Percentiles rank a stretch among this genome's conserved stretches.
phyloP scores from a whole-genome alignment of 768 basidiomycete species.

The Lentinula aciculospora region DNA sequence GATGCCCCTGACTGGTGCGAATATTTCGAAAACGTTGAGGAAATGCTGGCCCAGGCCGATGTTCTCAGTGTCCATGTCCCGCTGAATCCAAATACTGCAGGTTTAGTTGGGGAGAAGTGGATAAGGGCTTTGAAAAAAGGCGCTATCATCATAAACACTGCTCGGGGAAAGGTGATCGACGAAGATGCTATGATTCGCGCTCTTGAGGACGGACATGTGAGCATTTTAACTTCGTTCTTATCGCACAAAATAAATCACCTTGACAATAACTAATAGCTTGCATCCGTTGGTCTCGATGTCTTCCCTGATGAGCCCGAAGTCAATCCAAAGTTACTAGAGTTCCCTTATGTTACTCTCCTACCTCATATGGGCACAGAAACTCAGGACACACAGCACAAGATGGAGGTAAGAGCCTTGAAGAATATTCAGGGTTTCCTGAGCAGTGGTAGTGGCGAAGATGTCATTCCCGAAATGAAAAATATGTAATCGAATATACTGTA shows the following conservation, averaged over 20 bases:
- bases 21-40: conserved; percentile 60
- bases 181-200: conserved; percentile 84
- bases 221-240: conserved; percentile 23
- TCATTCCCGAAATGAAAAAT: conserved; percentile 51
- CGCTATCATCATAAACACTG: conserved; percentile 79
- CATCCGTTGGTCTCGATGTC: conserved; percentile 80
- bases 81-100: conserved; percentile 65
- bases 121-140: conserved; percentile 76
- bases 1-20: conserved; percentile 68
- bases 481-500: neutral
- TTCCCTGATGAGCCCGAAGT: conserved; percentile 81
- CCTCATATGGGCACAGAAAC: conserved; percentile 93
- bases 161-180: conserved; percentile 86
- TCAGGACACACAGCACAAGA: conserved; percentile 70
- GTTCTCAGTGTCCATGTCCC: conserved; percentile 87
- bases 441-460: conserved; percentile 57
- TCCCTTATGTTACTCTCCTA: conserved; percentile 77
- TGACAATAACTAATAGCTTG: conserved; percentile 40
- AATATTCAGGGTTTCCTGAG: conserved; percentile 71
- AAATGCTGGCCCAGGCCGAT: conserved; percentile 68
- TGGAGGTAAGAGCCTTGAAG: conserved; percentile 81
- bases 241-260: no score
- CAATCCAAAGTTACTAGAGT: conserved; percentile 73
- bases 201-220: conserved; percentile 81
- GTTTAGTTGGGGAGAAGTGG: conserved; percentile 67